Base-by-base conservation (phyloP, 306 rosid genomes). In the Amphicarpaea edgeworthii region DNA sequence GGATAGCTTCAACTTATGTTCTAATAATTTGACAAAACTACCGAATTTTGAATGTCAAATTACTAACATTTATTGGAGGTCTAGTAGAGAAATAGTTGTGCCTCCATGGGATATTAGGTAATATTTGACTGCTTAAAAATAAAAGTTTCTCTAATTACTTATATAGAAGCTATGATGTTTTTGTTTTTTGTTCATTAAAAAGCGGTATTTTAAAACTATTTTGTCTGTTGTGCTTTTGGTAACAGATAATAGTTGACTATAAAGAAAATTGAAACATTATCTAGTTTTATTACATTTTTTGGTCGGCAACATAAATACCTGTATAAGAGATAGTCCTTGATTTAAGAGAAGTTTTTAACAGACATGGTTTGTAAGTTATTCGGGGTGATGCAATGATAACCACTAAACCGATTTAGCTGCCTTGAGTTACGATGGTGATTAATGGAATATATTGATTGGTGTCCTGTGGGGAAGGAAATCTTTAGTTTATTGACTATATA, bases 1-100 rank as follows among this genome's bases (percentile, higher is more conserved):
- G 20, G 20, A 6, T 12, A 41, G 20, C 65, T 28, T 14, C 9
- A 28, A 6, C 7, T 14, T 59, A 57, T 57, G 38, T 61, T 61
- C 46, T 34, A 16, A 61, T 30, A 34, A 34, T 23, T 16, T 28
- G 26, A 40, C 49, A 55, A 28, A 43, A 57, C 9, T 50, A 46
- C 12, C 15, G 2, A 17, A 54, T 67, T 69, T 68, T 45, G 28
- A 38, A 77, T 45, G 24, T 66, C 46, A 40, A 15, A 53, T n/a
- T 19, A 16, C 20, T 26, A 0, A 5, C 5, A 5, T 28, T 8
- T 19, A 8, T 63, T 49, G 63, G n/a, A 45, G 70, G 11, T 73
- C 23, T 7, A 12, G 34, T 49, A 11, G 19, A 37, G 30, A 19
- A 63, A 34, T 14, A 20, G 16, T 45, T 14, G 28, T 28, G 53